These are phyloP conservation scores for Saprolegnia parasitica DNA, from an alignment of 352 stramenopile species.

Conservation along the genomic window DNA sequence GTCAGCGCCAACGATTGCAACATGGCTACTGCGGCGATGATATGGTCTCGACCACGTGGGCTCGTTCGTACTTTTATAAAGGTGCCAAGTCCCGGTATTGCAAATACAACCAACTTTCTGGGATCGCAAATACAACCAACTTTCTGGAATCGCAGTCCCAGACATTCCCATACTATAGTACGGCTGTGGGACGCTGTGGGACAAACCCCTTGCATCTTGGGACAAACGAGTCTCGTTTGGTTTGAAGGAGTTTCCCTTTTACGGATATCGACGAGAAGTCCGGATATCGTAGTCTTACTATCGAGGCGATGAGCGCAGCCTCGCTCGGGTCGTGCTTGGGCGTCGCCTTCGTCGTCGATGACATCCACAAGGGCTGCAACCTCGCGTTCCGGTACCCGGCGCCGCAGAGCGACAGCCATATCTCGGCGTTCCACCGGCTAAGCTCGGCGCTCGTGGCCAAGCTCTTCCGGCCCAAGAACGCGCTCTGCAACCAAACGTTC, in stretches of 20 bases:
- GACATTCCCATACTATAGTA: too few species aligned
- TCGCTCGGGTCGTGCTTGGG: constrained; percentile 36
- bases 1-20: too few species aligned
- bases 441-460: constrained; percentile 74
- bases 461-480: constrained; percentile 84
- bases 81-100: too few species aligned
- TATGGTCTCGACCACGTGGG: too few species aligned
- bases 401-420: constrained; percentile 33
- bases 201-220: too few species aligned
- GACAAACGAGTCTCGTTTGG: background rate
- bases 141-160: too few species aligned
- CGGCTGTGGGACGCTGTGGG: too few species aligned
- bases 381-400: constrained; percentile 80
- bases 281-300: background rate
- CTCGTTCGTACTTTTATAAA: too few species aligned
- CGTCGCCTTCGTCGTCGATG: constrained; percentile 80
- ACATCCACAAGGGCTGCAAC: constrained; percentile 85
- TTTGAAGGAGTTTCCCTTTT: background rate
- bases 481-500: constrained; percentile 81
- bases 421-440: constrained; percentile 73
- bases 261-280: background rate
- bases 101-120: too few species aligned
- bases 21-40: too few species aligned
- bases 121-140: too few species aligned
- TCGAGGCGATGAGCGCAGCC: constrained; percentile 3